phyloP scores from a whole-genome alignment of 129 eudicot species.

The Chrysanthemum makinoi region DNA sequence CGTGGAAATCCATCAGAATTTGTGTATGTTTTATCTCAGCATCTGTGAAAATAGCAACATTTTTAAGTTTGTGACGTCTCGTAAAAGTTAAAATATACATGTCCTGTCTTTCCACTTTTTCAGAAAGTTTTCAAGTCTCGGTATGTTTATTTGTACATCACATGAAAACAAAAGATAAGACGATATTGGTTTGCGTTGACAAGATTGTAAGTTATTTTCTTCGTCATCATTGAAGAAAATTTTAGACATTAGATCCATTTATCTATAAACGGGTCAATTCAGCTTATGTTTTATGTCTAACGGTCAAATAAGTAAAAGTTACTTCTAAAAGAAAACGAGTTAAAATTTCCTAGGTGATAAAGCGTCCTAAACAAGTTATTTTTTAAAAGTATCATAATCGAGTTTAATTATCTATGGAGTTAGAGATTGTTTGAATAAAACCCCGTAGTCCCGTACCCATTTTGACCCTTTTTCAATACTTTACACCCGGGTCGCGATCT shows the following conservation, averaged over 20 bases:
- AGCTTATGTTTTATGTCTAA: conserved; percentile 3
- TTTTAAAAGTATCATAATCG: too few relatives aligned
- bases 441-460: not conserved
- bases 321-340: not conserved
- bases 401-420: too few relatives aligned
- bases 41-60: conserved; percentile 12
- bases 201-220: not conserved
- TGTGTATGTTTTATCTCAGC: not conserved
- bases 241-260: conserved; percentile 3
- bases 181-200: conserved; percentile 11
- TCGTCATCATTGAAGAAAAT: conserved; percentile 3
- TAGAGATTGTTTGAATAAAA: too few relatives aligned
- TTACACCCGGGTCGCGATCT: too few relatives aligned
- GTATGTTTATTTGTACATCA: not conserved
- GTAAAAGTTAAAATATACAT: not conserved
- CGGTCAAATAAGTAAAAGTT: not conserved
- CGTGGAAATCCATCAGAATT: not conserved
- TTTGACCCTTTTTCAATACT: not conserved
- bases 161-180: not conserved
- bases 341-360: not conserved
- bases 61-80: not conserved
- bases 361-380: too few relatives aligned
- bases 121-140: not conserved
- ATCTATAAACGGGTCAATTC: not conserved
- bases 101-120: not conserved